phyloP scores from a whole-genome alignment of 2,329 filamentous ascomycete species.

The Pyricularia grisea region DNA sequence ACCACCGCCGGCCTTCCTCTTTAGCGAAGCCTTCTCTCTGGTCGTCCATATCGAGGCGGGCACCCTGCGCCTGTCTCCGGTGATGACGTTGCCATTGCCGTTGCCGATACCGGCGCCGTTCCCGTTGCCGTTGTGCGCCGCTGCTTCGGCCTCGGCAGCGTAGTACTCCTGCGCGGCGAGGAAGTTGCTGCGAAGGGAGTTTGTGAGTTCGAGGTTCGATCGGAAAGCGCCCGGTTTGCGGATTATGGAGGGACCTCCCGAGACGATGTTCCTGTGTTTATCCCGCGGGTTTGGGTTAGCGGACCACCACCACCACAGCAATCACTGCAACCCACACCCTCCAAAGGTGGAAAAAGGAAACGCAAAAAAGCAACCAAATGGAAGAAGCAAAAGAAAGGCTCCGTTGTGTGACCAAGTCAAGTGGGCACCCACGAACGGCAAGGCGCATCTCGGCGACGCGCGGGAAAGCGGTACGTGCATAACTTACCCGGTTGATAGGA shows the following conservation, averaged over 20 bases:
- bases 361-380: neutral
- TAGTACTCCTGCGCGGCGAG: slow-evolving; percentile 60
- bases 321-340: no score
- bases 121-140: slow-evolving; percentile 17
- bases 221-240: slow-evolving; percentile 68
- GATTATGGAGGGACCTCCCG: slow-evolving; percentile 73
- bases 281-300: neutral
- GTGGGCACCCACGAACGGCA: neutral
- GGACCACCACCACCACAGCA: neutral
- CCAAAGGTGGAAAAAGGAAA: neutral
- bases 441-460: neutral
- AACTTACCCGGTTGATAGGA: slow-evolving; percentile 77
- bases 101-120: slow-evolving; percentile 8
- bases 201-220: slow-evolving; percentile 89
- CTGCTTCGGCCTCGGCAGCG: slow-evolving; percentile 17
- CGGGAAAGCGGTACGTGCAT: neutral
- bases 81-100: slow-evolving; percentile 17
- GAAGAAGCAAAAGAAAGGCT: neutral
- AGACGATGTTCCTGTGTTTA: slow-evolving; percentile 64
- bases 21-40: slow-evolving; percentile 41
- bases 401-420: neutral
- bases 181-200: slow-evolving; percentile 79
- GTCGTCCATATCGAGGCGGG: slow-evolving; percentile 13
- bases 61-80: neutral
- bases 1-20: slow-evolving; percentile 19